A percentile compares a stretch with the other conserved stretches of the same genome.
phyloP scores from a whole-genome alignment of 2,329 filamentous ascomycete species.

The Annulohypoxylon truncatum region DNA sequence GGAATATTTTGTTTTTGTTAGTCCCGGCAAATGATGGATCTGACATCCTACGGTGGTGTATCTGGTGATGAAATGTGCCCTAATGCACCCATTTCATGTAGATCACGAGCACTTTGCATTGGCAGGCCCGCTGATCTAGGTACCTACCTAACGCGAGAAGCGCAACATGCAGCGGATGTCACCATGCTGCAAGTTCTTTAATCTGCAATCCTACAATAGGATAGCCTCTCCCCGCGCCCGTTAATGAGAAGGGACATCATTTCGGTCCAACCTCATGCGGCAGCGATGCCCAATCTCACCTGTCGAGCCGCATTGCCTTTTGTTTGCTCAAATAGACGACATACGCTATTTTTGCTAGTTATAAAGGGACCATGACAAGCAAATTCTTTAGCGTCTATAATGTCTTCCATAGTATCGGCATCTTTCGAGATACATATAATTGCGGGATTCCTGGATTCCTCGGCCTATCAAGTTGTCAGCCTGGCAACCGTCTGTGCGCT shows the following conservation, averaged over 20 bases:
- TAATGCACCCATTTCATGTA: slow-evolving; percentile 38
- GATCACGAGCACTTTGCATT: slow-evolving; percentile 36
- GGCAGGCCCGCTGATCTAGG: slow-evolving; percentile 35
- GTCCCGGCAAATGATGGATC: slow-evolving; percentile 34
- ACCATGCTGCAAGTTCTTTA: slow-evolving; percentile 32
- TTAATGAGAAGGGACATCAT: slow-evolving; percentile 23
- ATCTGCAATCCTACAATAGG: slow-evolving; percentile 29
- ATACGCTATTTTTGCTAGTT: slow-evolving; percentile 7
- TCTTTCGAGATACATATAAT: slow-evolving; percentile 11
- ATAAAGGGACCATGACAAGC: slow-evolving; percentile 7
- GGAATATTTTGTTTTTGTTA: slow-evolving; percentile 16
- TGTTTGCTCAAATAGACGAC: slow-evolving; percentile 24
- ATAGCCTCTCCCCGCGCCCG: slow-evolving; percentile 20
- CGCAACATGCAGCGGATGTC: slow-evolving; percentile 39
- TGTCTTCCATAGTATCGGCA: slow-evolving; percentile 15
- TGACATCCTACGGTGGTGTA: slow-evolving; percentile 22
- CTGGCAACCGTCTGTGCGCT: slow-evolving; percentile 35
- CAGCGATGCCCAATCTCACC: slow-evolving; percentile 30
- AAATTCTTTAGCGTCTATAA: background rate
- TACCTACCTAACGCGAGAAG: slow-evolving; percentile 30
- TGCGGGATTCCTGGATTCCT: slow-evolving; percentile 6
- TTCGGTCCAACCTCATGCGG: slow-evolving; percentile 32
- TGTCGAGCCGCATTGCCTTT: slow-evolving; percentile 25
- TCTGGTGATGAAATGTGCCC: slow-evolving; percentile 37
- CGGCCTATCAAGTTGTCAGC: slow-evolving; percentile 32